Evolutionary conservation across 805 yeast genomes (phyloP).

Genomic region (Candida corydali): DNA sequence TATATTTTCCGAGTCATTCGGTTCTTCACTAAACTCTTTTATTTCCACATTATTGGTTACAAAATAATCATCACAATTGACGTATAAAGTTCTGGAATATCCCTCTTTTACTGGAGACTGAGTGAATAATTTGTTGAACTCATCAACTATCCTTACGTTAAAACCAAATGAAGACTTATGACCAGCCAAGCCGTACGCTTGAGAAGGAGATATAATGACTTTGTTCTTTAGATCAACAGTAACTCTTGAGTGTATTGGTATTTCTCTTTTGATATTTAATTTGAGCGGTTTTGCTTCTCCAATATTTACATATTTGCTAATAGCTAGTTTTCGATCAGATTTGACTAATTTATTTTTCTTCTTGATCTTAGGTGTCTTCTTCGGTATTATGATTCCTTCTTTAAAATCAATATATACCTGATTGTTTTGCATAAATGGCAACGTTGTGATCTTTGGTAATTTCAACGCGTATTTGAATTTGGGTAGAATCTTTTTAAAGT

Average conservation of each 20-base stretch:
- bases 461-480: constrained; percentile 61
- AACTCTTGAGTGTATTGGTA: constrained; percentile 77
- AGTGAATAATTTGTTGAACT: constrained; percentile 64
- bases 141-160: constrained; percentile 61
- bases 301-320: constrained; percentile 72
- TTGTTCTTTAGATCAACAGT: constrained; percentile 65
- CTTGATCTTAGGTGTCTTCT: constrained; percentile 32
- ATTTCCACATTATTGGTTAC: constrained; percentile 15
- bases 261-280: constrained; percentile 48
- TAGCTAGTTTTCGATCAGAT: constrained; percentile 38
- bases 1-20: constrained; percentile 13
- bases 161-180: constrained; percentile 66
- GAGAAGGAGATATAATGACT: constrained; percentile 63
- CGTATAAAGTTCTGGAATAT: constrained; percentile 62
- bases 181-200: constrained; percentile 66
- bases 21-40: neutral
- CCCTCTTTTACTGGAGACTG: constrained; percentile 63
- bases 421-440: constrained; percentile 67
- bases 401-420: constrained; percentile 33
- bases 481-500: constrained; percentile 21
- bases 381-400: constrained; percentile 62
- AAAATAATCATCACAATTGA: constrained; percentile 65
- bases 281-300: constrained; percentile 62
- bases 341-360: constrained; percentile 30
- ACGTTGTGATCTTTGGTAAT: constrained; percentile 65